Evolutionary conservation across 345 rosid genomes (phyloP).

Genomic region (Dovyalis caffra): DNA sequence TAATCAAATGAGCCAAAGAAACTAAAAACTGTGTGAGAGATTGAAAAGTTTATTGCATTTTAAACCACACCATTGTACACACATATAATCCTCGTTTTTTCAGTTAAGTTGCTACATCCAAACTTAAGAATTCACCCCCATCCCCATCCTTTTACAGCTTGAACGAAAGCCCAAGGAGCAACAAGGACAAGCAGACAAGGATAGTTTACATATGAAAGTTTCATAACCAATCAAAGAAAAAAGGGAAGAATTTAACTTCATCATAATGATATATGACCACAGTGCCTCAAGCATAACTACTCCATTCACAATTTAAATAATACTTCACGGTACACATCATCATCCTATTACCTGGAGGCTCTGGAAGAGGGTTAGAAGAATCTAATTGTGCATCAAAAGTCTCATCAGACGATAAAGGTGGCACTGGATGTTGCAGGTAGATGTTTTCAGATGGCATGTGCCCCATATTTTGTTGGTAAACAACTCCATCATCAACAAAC

Average conservation of each 20-base stretch:
- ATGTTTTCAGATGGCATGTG: slow-evolving; percentile 19
- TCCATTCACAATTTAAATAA: not conserved
- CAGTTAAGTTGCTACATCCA: not conserved
- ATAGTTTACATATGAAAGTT: not conserved
- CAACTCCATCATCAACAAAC: slow-evolving; percentile 54
- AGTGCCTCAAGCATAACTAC: not conserved
- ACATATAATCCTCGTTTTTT: not conserved
- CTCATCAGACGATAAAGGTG: slow-evolving; percentile 45
- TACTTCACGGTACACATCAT: not conserved
- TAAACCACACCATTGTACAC: not conserved
- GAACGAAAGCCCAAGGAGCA: not conserved
- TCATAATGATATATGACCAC: not conserved
- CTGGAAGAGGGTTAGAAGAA: slow-evolving; percentile 50
- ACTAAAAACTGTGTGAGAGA: not conserved
- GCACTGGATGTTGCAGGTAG: slow-evolving; percentile 29
- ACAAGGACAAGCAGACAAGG: not conserved
- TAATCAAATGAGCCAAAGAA: not conserved
- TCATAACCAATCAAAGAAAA: not conserved
- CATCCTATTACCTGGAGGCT: slow-evolving; percentile 57
- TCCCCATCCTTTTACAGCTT: not conserved
- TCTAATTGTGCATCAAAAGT: slow-evolving; percentile 44
- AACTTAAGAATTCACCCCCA: not conserved
- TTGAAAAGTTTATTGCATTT: not conserved
- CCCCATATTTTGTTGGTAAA: slow-evolving; percentile 33
- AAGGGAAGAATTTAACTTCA: not conserved